A percentile compares a stretch with the other conserved stretches of the same genome.
These are phyloP conservation scores for Epichloe scottii DNA, from an alignment of 2,329 filamentous ascomycete genomes.

Conservation along the genomic window DNA sequence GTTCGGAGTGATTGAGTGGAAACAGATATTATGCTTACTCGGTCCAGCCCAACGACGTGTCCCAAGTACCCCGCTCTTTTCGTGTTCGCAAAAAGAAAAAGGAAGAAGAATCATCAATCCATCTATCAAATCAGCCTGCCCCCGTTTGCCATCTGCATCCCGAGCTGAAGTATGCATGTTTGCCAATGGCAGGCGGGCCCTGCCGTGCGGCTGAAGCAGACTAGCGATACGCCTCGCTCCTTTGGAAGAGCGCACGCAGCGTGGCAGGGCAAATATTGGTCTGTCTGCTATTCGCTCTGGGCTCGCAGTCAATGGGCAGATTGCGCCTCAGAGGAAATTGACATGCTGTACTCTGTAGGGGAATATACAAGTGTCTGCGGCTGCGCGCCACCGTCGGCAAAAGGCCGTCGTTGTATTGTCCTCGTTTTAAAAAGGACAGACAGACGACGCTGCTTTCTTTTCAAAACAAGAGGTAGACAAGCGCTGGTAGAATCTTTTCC, in stretches of 20 bases:
- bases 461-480: neutral
- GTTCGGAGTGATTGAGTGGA: neutral
- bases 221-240: neutral
- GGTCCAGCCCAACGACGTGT: too few relatives aligned
- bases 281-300: neutral
- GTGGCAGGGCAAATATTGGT: neutral
- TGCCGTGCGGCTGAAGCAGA: constrained; percentile 3
- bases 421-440: too few relatives aligned
- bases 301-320: neutral
- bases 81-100: too few relatives aligned
- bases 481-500: neutral
- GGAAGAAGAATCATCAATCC: too few relatives aligned
- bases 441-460: neutral
- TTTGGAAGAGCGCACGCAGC: neutral
- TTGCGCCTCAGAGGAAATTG: neutral
- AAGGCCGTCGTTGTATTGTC: too few relatives aligned
- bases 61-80: too few relatives aligned
- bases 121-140: too few relatives aligned
- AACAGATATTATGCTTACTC: too few relatives aligned
- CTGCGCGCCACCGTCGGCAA: neutral
- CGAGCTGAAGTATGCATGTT: neutral
- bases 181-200: neutral
- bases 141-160: too few relatives aligned
- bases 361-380: neutral
- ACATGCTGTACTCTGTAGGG: neutral